Evolutionary conservation across 169 alveolate species (phyloP), one percentile per base, ranked within the genome.

Genomic region (Plasmodium coatneyi): DNA sequence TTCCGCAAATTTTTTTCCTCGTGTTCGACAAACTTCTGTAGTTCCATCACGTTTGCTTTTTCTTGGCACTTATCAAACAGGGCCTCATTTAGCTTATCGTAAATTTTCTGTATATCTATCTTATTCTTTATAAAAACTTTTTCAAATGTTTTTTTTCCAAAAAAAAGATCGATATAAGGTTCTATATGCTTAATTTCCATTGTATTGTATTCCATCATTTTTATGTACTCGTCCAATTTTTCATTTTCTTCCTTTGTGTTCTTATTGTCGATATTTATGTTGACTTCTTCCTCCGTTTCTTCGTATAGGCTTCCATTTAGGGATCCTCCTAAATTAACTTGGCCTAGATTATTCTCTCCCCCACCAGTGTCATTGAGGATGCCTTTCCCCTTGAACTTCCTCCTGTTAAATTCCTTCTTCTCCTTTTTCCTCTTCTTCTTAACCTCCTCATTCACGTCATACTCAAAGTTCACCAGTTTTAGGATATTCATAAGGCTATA

Each of bases 361-460:
- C 46, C 28, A 78, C 52, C 52, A n/a, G 10, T 32, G 16, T 10
- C n/a, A 78, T 28, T 32, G 14, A 1, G 14, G 10, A 19, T 36
- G 16, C 52, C 16, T 12, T 78, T 28, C 22, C 76, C 39, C 19
- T 34, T 60, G 25, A 34, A 34, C 60, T 76, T 74, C 41, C 72
- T 79, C 46, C 70, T 54, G 25, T 60, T 79, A 25, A 39, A 56
- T 3, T 84, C 25, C 49, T 36, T 79, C 49, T 87, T 87, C 49
- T 87, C 32, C 39, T 79, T 87, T 22, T 30, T 60, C 81, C 30
- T 74, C 14, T 74, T 74, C 30, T 87, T 87, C 72, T 78, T 25
- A 56, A 87, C 43, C 49, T 87, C 93, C 49, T 71, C 89, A 79
- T 87, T 87, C 41, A 87, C 93, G 46, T 87, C 93, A 87, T 87